Base-by-base conservation (phyloP, 179 eudicot species). In the Amaranthus tricolor region DNA sequence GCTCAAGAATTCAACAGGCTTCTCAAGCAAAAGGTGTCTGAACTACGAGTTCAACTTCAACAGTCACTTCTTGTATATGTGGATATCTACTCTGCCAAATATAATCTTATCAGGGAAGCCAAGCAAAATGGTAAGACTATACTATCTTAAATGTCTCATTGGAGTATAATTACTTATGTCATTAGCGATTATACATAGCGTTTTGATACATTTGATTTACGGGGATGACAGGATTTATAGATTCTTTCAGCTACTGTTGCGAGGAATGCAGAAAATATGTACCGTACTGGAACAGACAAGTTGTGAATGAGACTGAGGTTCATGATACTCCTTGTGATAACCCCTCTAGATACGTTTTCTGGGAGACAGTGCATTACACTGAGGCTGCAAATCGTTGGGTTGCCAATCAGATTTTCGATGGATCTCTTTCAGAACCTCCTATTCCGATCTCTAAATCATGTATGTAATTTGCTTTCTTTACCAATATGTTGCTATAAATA, bases 51-150 rank as follows among this genome's bases (percentile, higher is more conserved):
- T 67, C 77, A 84, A 73, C 84, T 84, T 44, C 72, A 80, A 4
- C 78, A 80, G 17, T 85, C 88, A 5, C 57, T 78, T 44, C 53
- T 89, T 21, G 78, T 76, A 12, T 84, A 83, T 57, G 89, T 84
- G 1, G 88, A 89, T 50, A 76, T 89, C 57, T 87, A 85, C 82
- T 74, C 81, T 0, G 86, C 89, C 54, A 87, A 87, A 73, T 82
- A 84, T 78, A 64, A 80, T 49, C 78, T 89, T 9, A 87, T 85
- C 55, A 21, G 48, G 6, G 50, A 70, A 14, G 72, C 72, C 12
- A 57, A 56, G 45, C 66, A 61, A 15, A 15, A 68, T 40, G 78
- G 78, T 74, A 69, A 65, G 53, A 0, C 51, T 15, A 1, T 40
- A 21, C 12, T 4, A 59, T 59, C 43, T 63, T 31, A 12, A 31